Base-by-base conservation (phyloP, 371 early-diverging fungal genomes). In the Umbelopsis sp. region DNA sequence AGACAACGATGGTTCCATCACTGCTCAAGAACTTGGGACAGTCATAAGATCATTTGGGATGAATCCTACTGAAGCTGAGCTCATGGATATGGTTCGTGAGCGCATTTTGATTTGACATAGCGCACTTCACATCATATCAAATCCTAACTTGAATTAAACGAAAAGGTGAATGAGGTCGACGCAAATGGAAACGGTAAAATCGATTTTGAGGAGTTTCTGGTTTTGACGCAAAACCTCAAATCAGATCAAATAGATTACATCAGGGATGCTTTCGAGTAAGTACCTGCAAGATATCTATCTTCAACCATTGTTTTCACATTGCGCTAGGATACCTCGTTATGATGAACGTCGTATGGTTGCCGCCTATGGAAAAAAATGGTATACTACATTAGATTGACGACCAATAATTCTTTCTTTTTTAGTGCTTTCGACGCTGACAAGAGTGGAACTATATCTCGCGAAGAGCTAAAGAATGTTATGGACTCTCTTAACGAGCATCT, bases 171-270 rank as follows among this genome's bases (percentile, higher is more conserved):
- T 76, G 92, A 92, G 76, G 89, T 92, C 57, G 95, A 93, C 79
- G 84, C 89, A 62, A 89, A 93, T 81, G 90, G 91, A 71, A 91
- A 92, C 74, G 92, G 92, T 68, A 90, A 83, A 57, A 89, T 94
- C 69, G 95, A 93, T 77, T 93, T 93, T 72, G 79, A 87, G 63
- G 93, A 94, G 79, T 93, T 95, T 80, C 74, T 92, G 68, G 89
- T 93, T 44, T 87, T 96, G 87, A 94, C 95, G 90, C 92, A 95
- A 65, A 74, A 76, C 67, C 67, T 79, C 37, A 77, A 77, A 50
- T 46, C 73, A 35, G 73, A 74, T 57, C 77, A 81, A 66, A 66
- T 68, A 5, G 82, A 79, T 64, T 79, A 79, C 70, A 63, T 79
- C 32, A 71, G 72, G 52, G 79, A 79, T 68, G 82, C 81, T n/a